Evolutionary conservation across 164 flowering plant species (phyloP), one percentile per base, ranked within the genome.

Genomic region (Nymphaea colorata): DNA sequence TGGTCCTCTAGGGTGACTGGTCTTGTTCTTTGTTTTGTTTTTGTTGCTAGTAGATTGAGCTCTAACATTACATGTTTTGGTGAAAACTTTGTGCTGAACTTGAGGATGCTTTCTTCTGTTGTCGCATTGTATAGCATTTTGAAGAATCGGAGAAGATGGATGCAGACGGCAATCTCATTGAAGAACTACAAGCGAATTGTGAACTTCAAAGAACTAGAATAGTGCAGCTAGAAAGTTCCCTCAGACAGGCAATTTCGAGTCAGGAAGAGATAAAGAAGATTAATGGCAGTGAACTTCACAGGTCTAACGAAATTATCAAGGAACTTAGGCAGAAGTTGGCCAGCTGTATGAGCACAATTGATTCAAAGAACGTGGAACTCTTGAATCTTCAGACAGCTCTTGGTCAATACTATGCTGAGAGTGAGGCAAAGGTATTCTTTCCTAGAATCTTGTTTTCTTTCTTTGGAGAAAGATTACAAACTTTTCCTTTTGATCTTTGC

Each of bases 141-240:
- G 98, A 95, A 82, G 99, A 95, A 73, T 88, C 99, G 43, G 98
- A 95, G 68, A 92, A 95, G 75, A 95, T 95, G 97, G 99, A 95
- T 61, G 96, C 92, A 74, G 99, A 95, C 77, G 85, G 85, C 82
- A 90, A 84, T 76, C 70, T 87, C 61, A 92, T 95, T 77, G 97
- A 92, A 76, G 94, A 90, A 65, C 83, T 95, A 66, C 83, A 85
- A 67, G 82, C 76, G 62, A 82, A 62, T 65, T 83, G 75, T 74
- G 91, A 89, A 64, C 78, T 79, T 73, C 93, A 82, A 79, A 84
- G 77, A 70, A 76, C 82, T 69, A 89, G 86, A 73, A 86, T 95
- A 67, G 73, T 77, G 67, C 84, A 83, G n/a, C 71, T 95, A 83
- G 96, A 95, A 82, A 84, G 76, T 68, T 78, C 93, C 78, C 73